Percentiles rank a stretch among this genome's conserved stretches.
phyloP scores from a whole-genome alignment of 2,329 filamentous ascomycete genomes.

The Exophiala spinifera region DNA sequence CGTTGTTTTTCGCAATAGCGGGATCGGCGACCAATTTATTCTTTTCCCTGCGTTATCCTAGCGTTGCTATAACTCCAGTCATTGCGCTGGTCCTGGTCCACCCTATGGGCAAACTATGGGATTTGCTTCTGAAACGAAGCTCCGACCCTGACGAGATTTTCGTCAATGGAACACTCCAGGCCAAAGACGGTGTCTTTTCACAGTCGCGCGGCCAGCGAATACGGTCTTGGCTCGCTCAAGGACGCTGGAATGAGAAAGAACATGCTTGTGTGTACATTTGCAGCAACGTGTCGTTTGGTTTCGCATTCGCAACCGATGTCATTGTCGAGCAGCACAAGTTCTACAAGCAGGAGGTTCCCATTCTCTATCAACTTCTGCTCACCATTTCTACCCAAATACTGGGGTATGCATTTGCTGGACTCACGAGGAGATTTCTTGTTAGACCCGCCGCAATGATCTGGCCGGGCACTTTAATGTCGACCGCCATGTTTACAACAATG shows the following conservation, averaged over 20 bases:
- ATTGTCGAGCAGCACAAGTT: conserved; percentile 89
- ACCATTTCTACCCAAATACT: conserved; percentile 83
- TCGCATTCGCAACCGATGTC: conserved; percentile 81
- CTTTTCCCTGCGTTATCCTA: conserved; percentile 86
- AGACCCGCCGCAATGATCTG: conserved; percentile 87
- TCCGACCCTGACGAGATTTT: conserved; percentile 57
- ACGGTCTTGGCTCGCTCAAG: conserved; percentile 74
- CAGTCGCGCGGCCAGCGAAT: conserved; percentile 39
- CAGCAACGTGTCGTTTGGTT: conserved; percentile 85
- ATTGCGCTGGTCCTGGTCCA: conserved; percentile 83
- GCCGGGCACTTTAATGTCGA: conserved; percentile 84
- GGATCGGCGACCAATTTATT: conserved; percentile 83
- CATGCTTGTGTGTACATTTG: conserved; percentile 86
- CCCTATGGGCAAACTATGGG: conserved; percentile 77
- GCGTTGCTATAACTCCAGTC: conserved; percentile 83
- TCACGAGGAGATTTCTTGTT: conserved; percentile 77
- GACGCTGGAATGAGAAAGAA: conserved; percentile 83
- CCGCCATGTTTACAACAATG: conserved; percentile 82
- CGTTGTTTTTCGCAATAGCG: conserved; percentile 74
- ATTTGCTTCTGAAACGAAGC: conserved; percentile 62
- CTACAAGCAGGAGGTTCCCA: conserved; percentile 75
- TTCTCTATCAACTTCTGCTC: conserved; percentile 76
- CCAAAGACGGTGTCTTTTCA: conserved; percentile 27
- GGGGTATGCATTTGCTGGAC: conserved; percentile 80
- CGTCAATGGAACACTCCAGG: conserved; percentile 56